Evolutionary conservation across 768 basidiomycete species (phyloP).

Genomic region (Trichaptum fuscoviolaceum): DNA sequence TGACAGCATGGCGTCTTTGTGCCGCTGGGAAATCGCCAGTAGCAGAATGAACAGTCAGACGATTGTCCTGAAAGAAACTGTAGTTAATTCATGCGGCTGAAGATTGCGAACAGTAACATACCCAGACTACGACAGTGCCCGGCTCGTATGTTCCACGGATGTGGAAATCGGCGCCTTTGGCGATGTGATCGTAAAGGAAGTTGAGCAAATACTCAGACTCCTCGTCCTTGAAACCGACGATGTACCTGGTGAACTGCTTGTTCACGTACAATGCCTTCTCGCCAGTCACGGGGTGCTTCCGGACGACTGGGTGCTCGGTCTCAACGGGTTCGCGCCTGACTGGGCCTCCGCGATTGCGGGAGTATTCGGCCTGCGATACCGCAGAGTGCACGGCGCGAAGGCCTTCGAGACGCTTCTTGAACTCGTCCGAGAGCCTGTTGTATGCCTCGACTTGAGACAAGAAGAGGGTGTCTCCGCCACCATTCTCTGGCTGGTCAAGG

Average conservation of each 20-base stretch:
- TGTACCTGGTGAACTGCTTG: slow-evolving; percentile 15
- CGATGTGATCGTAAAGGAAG: slow-evolving; percentile 17
- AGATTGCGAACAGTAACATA: slow-evolving; percentile 1
- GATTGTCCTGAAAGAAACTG: slow-evolving; percentile 9
- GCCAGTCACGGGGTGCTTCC: slow-evolving; percentile 25
- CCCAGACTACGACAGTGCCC: slow-evolving; percentile 25
- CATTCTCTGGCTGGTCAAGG: slow-evolving; percentile 8
- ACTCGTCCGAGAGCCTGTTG: slow-evolving; percentile 21
- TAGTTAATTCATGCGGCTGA: neutral
- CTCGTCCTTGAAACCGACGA: slow-evolving; percentile 19
- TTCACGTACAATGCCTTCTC: slow-evolving; percentile 23
- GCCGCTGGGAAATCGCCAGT: slow-evolving; percentile 14
- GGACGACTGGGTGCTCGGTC: slow-evolving; percentile 18
- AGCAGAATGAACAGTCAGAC: slow-evolving; percentile 15
- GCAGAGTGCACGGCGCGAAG: slow-evolving; percentile 22
- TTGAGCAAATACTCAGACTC: slow-evolving; percentile 18
- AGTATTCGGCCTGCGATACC: slow-evolving; percentile 20
- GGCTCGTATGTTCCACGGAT: slow-evolving; percentile 21
- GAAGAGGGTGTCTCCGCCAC: slow-evolving; percentile 23
- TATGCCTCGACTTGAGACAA: slow-evolving; percentile 22
- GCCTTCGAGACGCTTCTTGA: slow-evolving; percentile 23
- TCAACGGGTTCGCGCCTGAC: slow-evolving; percentile 21
- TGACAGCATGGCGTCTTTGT: slow-evolving; percentile 16
- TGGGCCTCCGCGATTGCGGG: slow-evolving; percentile 15
- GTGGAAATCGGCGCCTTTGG: slow-evolving; percentile 11